Base-by-base conservation (phyloP, 352 stramenopile species). In the Pythium guiyangense region DNA sequence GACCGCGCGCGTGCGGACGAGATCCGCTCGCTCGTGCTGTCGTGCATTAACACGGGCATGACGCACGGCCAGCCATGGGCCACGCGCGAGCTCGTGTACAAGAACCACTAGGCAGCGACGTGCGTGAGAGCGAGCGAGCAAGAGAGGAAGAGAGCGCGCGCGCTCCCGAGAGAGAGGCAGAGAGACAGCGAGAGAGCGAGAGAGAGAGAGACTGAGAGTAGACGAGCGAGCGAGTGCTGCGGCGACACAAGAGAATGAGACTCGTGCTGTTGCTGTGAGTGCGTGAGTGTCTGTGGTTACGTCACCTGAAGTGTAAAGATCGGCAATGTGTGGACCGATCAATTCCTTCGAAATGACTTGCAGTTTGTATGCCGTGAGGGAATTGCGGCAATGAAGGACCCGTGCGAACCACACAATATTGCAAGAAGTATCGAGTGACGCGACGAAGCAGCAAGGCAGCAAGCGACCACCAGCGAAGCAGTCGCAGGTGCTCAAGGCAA, bases 11-110 rank as follows among this genome's bases (percentile, higher is more conserved):
- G 76, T 17, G 84, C 84, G 3, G 82, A 94, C 49, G 79, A 89
- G 43, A 92, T 94, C 60, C 80, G 81, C 63, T 74, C 71, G 57
- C 76, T 77, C 48, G 84, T 87, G 50, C 57, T 91, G 18, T 71
- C 79, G 22, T 74, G 83, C 56, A 69, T 94, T 49, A 94, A 94
- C 72, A 63, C 67, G 39, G 65, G 75, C 55, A 85, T 69, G 64
- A 66, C 67, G 17, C 42, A 47, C 20, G 68, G 71, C 1, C 51
- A 73, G 17, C 61, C 63, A 8, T 88, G 81, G 75, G 63, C 70
- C 54, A 62, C 66, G 54, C 76, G 71, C 63, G 77, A 93, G 60
- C 88, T 89, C 68, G 49, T 83, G 61, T 71, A 91, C 80, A 93
- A 93, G 76, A 80, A 88, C 57, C 83, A 93, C 67, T 93, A 90